Evolutionary conservation across 768 basidiomycete genomes (phyloP), one percentile per base, ranked within the genome.

Genomic region (Psilocybe cubensis): DNA sequence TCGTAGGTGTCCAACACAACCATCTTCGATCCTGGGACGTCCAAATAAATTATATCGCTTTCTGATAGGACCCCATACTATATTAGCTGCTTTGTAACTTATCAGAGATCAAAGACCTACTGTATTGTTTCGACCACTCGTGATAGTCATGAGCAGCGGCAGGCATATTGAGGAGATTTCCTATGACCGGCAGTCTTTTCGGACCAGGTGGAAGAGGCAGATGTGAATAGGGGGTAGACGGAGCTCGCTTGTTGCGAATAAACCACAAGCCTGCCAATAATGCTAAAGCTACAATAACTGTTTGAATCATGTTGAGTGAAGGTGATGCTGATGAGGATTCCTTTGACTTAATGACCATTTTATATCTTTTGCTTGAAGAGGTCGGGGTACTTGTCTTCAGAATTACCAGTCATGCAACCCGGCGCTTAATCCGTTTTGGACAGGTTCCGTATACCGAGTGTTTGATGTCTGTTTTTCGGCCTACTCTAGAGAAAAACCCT

Each of bases 1-100:
- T 62, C 58, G 8, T 48, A 18, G 8, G 63, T 63, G 10, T 63
- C 45, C 4, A 67, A 14, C 2, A 67, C 41, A 11, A 67, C 28
- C 12, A 67, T 47, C 7, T 57, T 50, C 18, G 45, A 24, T 7
- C 63, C 63, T 8, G 55, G 47, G 18, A 40, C 53, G 11, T 67
- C 41, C 27, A 65, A 28, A 41, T 63, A 58, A 31, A 63, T 29
- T 4, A 56, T 48, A 17, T 48, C 47, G 24, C 47, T 31, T 9
- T 47, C 55, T 56, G 9, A 17, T 9, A 54, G 28, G 8, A 10
- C 41, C 24, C 8, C 2, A 24, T 28, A 12, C 29, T 18, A 23
- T n/a, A n/a, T n/a, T n/a, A 25, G 11, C 14, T 4, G 17, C 4
- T 8, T 11, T 44, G 41, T n/a, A 10, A 7, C 21, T 21, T 6